A percentile compares a stretch with the other conserved stretches of the same genome.
These are phyloP conservation scores for Sporothrix luriei DNA, from an alignment of 2,329 filamentous ascomycete genomes.

Conservation along the genomic window DNA sequence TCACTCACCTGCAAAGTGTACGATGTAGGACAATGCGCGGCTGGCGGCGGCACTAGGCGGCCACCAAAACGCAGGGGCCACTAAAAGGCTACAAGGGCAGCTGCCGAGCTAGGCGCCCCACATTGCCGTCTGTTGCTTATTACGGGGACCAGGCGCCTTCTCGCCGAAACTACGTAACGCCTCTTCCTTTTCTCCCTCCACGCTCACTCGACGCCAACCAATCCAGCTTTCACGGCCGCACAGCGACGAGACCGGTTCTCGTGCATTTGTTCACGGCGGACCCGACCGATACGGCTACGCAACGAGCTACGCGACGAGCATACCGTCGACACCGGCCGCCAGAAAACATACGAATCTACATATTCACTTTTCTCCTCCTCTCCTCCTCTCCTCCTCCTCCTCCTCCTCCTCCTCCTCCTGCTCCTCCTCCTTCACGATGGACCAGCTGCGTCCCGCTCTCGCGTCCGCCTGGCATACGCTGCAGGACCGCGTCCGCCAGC, in stretches of 20 bases:
- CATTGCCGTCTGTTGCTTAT: conserved; percentile 9
- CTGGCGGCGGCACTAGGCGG: background rate
- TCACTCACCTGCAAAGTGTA: background rate
- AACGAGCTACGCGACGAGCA: background rate
- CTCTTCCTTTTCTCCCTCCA: background rate
- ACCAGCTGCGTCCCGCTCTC: background rate
- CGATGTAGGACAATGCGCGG: conserved; percentile 18
- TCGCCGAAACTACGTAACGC: conserved; percentile 2
- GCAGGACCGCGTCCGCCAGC: background rate
- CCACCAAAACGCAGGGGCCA: background rate
- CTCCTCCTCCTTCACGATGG: background rate
- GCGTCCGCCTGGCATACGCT: conserved; percentile 14
- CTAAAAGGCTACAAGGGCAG: conserved; percentile 21
- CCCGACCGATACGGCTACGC: background rate
- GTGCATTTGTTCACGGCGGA: background rate
- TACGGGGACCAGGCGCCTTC: conserved; percentile 15
- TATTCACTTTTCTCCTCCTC: too few species aligned
- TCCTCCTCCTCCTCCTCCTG: background rate
- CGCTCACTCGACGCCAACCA: background rate
- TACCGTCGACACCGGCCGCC: background rate
- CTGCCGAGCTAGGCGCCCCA: conserved; percentile 7
- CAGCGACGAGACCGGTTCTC: conserved; percentile 14
- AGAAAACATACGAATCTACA: background rate
- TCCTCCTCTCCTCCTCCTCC: background rate
- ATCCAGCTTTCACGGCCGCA: background rate